Percentiles rank a stretch among this genome's conserved stretches.
These are phyloP conservation scores for Fusarium dimerum DNA, from an alignment of 2,329 filamentous ascomycete genomes.

Conservation along the genomic window DNA sequence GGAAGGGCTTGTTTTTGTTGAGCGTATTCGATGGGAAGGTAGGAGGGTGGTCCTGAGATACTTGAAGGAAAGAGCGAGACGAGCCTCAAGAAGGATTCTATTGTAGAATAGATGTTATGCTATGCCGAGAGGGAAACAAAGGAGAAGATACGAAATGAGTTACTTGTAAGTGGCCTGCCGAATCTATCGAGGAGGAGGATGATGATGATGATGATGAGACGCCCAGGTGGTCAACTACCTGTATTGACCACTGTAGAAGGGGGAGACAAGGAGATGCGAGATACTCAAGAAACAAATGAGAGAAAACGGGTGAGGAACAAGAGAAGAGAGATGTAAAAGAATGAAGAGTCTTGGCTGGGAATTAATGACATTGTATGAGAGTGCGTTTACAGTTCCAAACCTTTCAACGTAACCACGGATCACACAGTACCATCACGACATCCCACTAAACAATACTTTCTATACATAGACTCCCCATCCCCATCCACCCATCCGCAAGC, in stretches of 20 bases:
- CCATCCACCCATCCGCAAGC: no score
- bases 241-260: background rate
- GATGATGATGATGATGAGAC: background rate
- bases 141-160: background rate
- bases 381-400: background rate
- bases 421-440: background rate
- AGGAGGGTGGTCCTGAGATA: conserved; percentile 4
- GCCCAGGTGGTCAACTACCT: background rate
- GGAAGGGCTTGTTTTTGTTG: conserved; percentile 5
- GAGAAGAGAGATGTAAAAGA: background rate
- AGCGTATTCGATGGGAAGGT: background rate
- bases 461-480: no score
- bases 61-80: conserved; percentile 2
- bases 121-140: background rate
- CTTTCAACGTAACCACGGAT: background rate
- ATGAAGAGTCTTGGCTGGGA: background rate
- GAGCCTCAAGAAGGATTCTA: background rate
- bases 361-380: background rate
- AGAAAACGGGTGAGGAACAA: background rate
- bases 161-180: background rate
- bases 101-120: background rate
- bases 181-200: background rate
- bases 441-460: background rate
- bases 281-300: background rate
- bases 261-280: background rate